These are phyloP conservation scores for Anisogramma anomala DNA, from an alignment of 2,329 filamentous ascomycete genomes.

Conservation along the genomic window DNA sequence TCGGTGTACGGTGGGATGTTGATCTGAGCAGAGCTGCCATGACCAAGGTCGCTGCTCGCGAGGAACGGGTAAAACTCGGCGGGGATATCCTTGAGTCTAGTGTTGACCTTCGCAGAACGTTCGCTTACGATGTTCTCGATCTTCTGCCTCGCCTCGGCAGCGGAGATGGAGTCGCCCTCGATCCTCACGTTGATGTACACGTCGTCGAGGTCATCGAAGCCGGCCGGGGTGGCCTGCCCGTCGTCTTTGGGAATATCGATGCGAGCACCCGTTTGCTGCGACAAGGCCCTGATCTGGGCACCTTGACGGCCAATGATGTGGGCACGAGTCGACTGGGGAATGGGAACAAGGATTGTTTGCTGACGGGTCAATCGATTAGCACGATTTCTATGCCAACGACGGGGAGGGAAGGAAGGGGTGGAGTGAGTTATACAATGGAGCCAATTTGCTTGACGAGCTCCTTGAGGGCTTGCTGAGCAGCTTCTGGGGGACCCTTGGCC, in stretches of 20 bases:
- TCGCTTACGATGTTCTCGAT: conserved; percentile 84
- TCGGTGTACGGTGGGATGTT: conserved; percentile 73
- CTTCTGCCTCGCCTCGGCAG: conserved; percentile 69
- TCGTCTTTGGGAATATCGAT: conserved; percentile 83
- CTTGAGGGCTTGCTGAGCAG: conserved; percentile 77
- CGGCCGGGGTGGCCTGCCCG: conserved; percentile 39
- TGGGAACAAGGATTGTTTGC: conserved; percentile 57
- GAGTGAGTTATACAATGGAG: conserved; percentile 48
- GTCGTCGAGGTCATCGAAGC: conserved; percentile 59
- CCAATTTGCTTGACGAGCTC: conserved; percentile 83
- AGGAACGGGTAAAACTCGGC: conserved; percentile 94
- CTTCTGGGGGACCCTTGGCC: conserved; percentile 70
- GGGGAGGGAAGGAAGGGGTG: neutral
- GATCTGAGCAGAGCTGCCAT: conserved; percentile 64
- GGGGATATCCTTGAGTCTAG: conserved; percentile 73
- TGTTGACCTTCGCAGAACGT: conserved; percentile 68
- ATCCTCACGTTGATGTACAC: conserved; percentile 76
- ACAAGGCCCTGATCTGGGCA: conserved; percentile 77
- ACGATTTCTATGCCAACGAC: neutral
- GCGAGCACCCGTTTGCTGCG: conserved; percentile 77
- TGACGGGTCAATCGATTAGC: conserved; percentile 16
- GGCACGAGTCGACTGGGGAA: conserved; percentile 72
- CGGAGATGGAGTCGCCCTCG: conserved; percentile 83
- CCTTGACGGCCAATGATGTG: conserved; percentile 92
- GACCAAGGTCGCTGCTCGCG: conserved; percentile 63